Evolutionary conservation across 768 basidiomycete genomes (phyloP).

Genomic region (Mycena venus): DNA sequence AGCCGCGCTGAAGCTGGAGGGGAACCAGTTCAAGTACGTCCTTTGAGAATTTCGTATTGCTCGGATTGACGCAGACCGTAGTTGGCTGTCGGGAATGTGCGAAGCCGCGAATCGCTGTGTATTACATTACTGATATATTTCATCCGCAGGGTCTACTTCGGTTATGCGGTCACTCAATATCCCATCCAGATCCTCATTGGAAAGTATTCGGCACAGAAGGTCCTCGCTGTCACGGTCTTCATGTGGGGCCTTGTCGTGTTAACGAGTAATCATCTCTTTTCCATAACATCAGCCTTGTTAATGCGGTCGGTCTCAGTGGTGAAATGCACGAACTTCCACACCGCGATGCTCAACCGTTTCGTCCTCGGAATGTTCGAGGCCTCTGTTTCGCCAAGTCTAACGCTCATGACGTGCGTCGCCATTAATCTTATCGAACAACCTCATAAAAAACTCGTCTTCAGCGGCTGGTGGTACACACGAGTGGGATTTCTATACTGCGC

Average conservation of each 20-base stretch:
- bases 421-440: not conserved
- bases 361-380: slow-evolving; percentile 35
- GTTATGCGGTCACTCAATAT: slow-evolving; percentile 34
- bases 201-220: slow-evolving; percentile 31
- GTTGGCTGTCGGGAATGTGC: slow-evolving; percentile 32
- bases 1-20: slow-evolving; percentile 24
- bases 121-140: too few species aligned
- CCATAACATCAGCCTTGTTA: too few species aligned
- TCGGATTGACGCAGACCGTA: not conserved
- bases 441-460: not conserved
- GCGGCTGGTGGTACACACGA: slow-evolving; percentile 36
- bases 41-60: not conserved
- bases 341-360: slow-evolving; percentile 36
- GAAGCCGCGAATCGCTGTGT: not conserved
- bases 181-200: slow-evolving; percentile 34
- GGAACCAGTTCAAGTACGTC: slow-evolving; percentile 35
- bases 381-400: slow-evolving; percentile 31
- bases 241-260: slow-evolving; percentile 37
- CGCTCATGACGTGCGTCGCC: slow-evolving; percentile 34
- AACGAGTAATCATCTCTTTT: slow-evolving; percentile 14
- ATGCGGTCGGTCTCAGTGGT: slow-evolving; percentile 4
- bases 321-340: slow-evolving; percentile 36
- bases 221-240: slow-evolving; percentile 30
- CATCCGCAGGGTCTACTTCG: slow-evolving; percentile 26
- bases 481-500: not conserved